These are phyloP conservation scores for Phytophthora citricola DNA, from an alignment of 352 stramenopile genomes.

Conservation along the genomic window DNA sequence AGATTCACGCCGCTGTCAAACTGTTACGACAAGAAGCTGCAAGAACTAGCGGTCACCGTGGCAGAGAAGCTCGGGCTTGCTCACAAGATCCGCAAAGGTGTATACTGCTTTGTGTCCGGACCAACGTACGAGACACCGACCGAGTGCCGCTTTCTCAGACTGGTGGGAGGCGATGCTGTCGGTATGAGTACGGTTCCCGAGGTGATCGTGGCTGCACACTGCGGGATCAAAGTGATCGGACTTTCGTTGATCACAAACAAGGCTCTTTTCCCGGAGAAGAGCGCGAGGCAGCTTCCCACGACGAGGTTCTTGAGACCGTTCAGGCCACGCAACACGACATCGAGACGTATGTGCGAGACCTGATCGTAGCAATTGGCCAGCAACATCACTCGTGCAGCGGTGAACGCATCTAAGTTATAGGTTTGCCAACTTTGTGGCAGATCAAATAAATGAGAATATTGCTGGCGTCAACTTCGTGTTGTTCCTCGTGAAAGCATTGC, in stretches of 20 bases:
- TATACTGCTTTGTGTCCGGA: constrained; percentile 97
- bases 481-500: background rate
- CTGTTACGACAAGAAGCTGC: constrained; percentile 93
- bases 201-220: constrained; percentile 96
- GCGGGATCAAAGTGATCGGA: constrained; percentile 95
- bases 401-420: constrained; percentile 19
- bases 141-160: constrained; percentile 94
- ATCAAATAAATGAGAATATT: constrained; percentile 2
- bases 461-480: background rate
- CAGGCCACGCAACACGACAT: constrained; percentile 68
- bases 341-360: constrained; percentile 47
- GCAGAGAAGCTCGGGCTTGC: constrained; percentile 83
- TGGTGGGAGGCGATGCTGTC: constrained; percentile 93
- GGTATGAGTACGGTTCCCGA: constrained; percentile 98
- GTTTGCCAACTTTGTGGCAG: constrained; percentile 13
- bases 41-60: constrained; percentile 80
- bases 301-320: constrained; percentile 94
- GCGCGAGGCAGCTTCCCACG: constrained; percentile 86
- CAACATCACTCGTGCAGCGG: constrained; percentile 29
- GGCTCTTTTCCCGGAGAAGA: constrained; percentile 84
- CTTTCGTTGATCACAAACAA: constrained; percentile 98
- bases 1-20: constrained; percentile 96
- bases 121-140: constrained; percentile 97
- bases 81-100: constrained; percentile 86
- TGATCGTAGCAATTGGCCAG: constrained; percentile 37